Percentiles rank a stretch among this genome's conserved stretches.
Evolutionary conservation across 768 basidiomycete species (phyloP).

Genomic region (Lactarius pseudohatsudake): DNA sequence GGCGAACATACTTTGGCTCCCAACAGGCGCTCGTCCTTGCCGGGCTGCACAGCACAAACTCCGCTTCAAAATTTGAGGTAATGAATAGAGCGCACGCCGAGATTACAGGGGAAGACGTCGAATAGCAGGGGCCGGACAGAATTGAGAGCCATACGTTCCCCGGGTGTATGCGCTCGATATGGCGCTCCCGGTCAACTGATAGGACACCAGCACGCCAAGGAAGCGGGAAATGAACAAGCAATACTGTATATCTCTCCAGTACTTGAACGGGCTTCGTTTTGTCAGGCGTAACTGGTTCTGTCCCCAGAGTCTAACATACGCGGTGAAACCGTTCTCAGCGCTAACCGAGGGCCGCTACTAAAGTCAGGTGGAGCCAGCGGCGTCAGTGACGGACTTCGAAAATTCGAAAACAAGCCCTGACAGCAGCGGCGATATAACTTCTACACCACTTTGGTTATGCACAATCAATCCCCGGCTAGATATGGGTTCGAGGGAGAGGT

Average conservation of each 20-base stretch:
- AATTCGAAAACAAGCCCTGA: slow-evolving; percentile 1
- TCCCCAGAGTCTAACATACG: neutral
- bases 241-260: neutral
- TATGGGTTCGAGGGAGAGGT: no score
- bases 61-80: slow-evolving; percentile 2
- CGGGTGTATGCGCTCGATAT: neutral
- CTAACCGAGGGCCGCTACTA: neutral
- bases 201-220: neutral
- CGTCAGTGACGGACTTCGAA: slow-evolving; percentile 3
- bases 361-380: neutral
- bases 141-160: neutral
- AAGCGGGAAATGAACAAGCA: neutral
- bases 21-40: slow-evolving; percentile 4
- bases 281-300: neutral
- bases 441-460: neutral
- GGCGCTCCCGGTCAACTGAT: neutral
- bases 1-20: neutral
- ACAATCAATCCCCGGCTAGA: neutral
- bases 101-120: neutral
- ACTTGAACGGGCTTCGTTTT: neutral
- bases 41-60: neutral
- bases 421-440: neutral
- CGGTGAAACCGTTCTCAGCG: neutral
- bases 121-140: neutral
- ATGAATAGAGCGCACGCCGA: neutral